phyloP scores from a whole-genome alignment of 2,329 filamentous ascomycete species.

The Pyricularia pennisetigena region DNA sequence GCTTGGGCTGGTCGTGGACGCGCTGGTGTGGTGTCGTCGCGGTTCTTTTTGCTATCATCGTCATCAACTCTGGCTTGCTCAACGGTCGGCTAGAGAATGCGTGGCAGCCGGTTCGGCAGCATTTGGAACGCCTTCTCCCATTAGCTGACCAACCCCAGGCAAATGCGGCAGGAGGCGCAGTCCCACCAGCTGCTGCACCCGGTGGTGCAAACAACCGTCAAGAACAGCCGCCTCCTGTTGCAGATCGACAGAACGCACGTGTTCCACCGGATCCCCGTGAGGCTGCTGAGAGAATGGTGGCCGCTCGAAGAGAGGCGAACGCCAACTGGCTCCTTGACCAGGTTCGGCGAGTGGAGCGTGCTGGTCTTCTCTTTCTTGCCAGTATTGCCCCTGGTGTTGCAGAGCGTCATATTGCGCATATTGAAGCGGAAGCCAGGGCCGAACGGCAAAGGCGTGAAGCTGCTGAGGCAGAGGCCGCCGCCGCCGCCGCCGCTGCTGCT shows the following conservation, averaged over 20 bases:
- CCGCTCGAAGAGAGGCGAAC: constrained; percentile 32
- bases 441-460: constrained; percentile 34
- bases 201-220: constrained; percentile 13
- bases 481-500: constrained; percentile 15
- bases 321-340: constrained; percentile 39
- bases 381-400: constrained; percentile 57
- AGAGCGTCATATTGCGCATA: constrained; percentile 51
- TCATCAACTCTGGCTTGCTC: constrained; percentile 49
- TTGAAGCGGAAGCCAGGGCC: constrained; percentile 40
- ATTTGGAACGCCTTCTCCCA: constrained; percentile 50
- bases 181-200: constrained; percentile 5
- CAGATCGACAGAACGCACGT: background rate
- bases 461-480: constrained; percentile 23
- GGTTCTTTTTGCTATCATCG: constrained; percentile 44
- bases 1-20: constrained; percentile 44
- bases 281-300: constrained; percentile 44
- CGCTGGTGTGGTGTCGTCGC: constrained; percentile 46
- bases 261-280: constrained; percentile 34
- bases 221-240: constrained; percentile 12
- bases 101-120: constrained; percentile 46
- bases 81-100: constrained; percentile 43
- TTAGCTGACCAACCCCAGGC: constrained; percentile 22
- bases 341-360: constrained; percentile 45
- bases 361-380: constrained; percentile 52
- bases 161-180: background rate